Evolutionary conservation across 331 rosid species (phyloP), one percentile per base, ranked within the genome.

Genomic region (Prunus yedoensis): DNA sequence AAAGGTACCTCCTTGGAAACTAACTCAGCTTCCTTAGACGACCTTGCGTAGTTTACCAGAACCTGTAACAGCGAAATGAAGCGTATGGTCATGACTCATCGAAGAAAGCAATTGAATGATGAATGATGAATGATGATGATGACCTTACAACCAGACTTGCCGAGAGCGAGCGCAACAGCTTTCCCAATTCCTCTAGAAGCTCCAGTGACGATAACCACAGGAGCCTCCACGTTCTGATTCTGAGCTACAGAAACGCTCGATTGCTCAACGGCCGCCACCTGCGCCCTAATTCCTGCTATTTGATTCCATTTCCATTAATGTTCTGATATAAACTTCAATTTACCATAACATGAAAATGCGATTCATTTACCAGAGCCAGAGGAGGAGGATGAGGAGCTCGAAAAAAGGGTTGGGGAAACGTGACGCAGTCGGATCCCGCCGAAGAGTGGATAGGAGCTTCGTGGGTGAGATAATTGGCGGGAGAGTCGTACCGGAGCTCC

Each of bases 141-240:
- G 59, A 82, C 86, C 86, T 74, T 83, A 59, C 83, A 83, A 74
- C 86, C 83, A 52, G 83, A 79, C 76, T 83, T 83, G 3, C 86
- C 86, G 8, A 78, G 65, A 41, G 78, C 68, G 13, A 78, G 69
- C 1, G 86, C 86, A 74, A 83, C 72, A 4, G 86, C 86, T 68
- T 43, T 83, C 13, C 86, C 83, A 16, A 83, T 83, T 53, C 86
- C 86, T 75, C 86, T 78, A 46, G 86, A 83, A 83, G 86, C 86
- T 70, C 86, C 86, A 20, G 86, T 83, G 45, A 83, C 86, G 17
- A 83, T 66, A 56, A 79, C 86, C 80, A 82, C 83, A 11, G 86
- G 83, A 28, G 77, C 56, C 57, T 83, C 83, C 62, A 68, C 64
- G 14, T 49, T 78, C 46, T 45, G 77, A 46, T 23, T 72, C 70